These are phyloP conservation scores for Juglanconis oblonga DNA, from an alignment of 2,329 filamentous ascomycete species.

Conservation along the genomic window DNA sequence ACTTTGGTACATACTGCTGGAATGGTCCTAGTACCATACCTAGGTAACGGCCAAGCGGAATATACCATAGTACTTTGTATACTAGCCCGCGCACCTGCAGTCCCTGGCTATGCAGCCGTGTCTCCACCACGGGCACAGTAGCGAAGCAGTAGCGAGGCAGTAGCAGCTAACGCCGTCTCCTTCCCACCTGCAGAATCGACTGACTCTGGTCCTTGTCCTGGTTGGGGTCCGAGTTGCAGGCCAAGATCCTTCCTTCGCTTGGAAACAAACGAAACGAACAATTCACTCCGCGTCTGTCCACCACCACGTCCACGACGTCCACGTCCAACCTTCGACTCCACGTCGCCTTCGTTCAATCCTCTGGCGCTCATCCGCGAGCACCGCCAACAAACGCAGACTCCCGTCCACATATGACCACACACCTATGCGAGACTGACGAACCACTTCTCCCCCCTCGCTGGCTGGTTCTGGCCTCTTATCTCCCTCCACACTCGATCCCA, in stretches of 20 bases:
- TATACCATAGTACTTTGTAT: too few species aligned
- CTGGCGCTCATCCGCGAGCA: conserved; percentile 3
- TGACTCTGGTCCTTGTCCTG: too few species aligned
- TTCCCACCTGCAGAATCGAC: not conserved
- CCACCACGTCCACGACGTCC: not conserved
- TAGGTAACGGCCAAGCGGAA: too few species aligned
- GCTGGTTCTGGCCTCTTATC: not conserved
- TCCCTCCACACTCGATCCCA: conserved; percentile 2
- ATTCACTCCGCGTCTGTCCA: not conserved
- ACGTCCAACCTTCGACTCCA: not conserved
- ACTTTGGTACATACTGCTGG: too few species aligned
- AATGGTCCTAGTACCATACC: too few species aligned
- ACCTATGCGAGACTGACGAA: not conserved
- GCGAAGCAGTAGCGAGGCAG: not conserved
- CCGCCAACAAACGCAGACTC: not conserved
- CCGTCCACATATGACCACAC: not conserved
- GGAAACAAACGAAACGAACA: not conserved
- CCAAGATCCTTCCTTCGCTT: not conserved
- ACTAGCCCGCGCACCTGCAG: too few species aligned
- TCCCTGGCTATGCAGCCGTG: too few species aligned
- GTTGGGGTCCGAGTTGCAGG: too few species aligned
- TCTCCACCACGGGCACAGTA: too few species aligned
- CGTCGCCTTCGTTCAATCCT: not conserved
- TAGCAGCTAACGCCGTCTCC: not conserved
- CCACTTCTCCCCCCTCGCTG: not conserved